Evolutionary conservation across 2,329 filamentous ascomycete genomes (phyloP), one percentile per base, ranked within the genome.

Genomic region (Fusarium redolens): DNA sequence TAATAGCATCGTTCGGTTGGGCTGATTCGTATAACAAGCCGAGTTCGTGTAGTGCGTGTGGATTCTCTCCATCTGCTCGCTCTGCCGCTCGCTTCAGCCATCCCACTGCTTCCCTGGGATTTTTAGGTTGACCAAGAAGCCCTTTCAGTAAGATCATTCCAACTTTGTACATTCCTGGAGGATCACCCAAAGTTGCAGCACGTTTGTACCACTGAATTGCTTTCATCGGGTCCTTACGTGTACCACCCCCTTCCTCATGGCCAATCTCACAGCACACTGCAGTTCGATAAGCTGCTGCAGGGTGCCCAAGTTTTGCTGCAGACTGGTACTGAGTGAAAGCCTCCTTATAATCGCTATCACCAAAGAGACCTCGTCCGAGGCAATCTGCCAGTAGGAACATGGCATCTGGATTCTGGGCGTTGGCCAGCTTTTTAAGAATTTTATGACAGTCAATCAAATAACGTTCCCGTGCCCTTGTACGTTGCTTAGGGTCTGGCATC

Each of bases 201-300:
- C 95, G 93, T 81, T 96, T 95, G 82, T 99, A 99, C 96, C 96
- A 99, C 81, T 98, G 96, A 25, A 98, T 95, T 3, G 96, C 96
- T 83, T 98, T 98, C 73, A 96, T 83, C 1, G 94, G 94, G 78
- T 99, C 96, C 76, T 92, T 93, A 65, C 94, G 91, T 2, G 96
- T 98, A 30, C 96, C 96, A 58, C 96, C 96, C 35, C 95, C 96
- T 77, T 97, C 95, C 79, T 98, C 96, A 62, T 95, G 91, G 7
- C 96, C 96, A 77, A 99, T 94, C 81, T 99, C 96, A 79, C 96
- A 98, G 84, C 96, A 99, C 1, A 99, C 96, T 1, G 96, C 96
- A 31, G 96, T 97, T 61, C 96, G 90, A 81, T 98, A 99, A 0
- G 96, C 96, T 33, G 94, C 93, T 60, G 93, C 92, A 4, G 93